Percentiles rank a stretch among this genome's conserved stretches.
These are phyloP conservation scores for Leccinum obscurum DNA, from an alignment of 768 basidiomycete genomes.

Conservation along the genomic window DNA sequence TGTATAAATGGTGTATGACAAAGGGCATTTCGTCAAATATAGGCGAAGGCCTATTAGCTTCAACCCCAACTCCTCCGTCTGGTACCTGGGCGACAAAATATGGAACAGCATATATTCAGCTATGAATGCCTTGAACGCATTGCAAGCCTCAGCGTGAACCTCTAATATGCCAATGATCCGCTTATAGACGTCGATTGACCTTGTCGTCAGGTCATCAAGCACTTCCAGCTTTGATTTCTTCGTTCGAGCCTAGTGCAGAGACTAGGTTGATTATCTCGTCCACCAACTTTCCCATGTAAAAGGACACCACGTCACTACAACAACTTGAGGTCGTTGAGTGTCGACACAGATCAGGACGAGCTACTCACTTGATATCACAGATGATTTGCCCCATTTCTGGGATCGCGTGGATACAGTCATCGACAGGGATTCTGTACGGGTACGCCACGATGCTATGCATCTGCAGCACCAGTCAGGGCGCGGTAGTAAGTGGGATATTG, in stretches of 20 bases:
- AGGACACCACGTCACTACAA: too few species aligned
- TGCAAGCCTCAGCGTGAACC: too few species aligned
- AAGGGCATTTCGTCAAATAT: too few species aligned
- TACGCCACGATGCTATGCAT: not conserved
- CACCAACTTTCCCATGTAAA: too few species aligned
- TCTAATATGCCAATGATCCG: constrained; percentile 22
- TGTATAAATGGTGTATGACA: too few species aligned
- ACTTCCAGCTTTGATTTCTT: not conserved
- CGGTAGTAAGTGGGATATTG: not conserved
- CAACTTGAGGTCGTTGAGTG: too few species aligned
- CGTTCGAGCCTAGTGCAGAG: not conserved
- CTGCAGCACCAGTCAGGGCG: not conserved
- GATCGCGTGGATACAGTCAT: not conserved
- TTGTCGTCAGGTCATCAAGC: not conserved
- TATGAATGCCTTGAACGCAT: too few species aligned
- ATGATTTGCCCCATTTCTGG: not conserved
- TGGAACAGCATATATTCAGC: constrained; percentile 14
- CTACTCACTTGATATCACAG: not conserved
- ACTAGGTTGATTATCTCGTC: too few species aligned
- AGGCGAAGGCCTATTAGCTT: not conserved
- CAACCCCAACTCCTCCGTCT: constrained; percentile 13
- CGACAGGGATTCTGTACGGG: not conserved
- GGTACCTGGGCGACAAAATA: constrained; percentile 19
- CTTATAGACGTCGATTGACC: not conserved
- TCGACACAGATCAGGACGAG: not conserved